phyloP scores from a whole-genome alignment of 192 early-diverging fungal genomes.

The Kappamyces sp. region DNA sequence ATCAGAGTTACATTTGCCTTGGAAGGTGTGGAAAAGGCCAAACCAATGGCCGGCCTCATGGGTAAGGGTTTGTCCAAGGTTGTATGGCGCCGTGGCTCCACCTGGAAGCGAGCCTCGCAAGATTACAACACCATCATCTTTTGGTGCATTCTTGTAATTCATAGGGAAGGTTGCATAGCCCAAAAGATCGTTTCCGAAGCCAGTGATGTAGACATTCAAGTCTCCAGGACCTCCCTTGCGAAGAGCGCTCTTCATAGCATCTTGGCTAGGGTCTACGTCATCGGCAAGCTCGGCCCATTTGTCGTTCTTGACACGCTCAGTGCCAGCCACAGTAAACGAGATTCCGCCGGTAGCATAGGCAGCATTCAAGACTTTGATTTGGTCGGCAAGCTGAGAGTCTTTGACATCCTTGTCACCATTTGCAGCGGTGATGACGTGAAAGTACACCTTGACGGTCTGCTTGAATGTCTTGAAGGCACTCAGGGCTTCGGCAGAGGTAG shows the following conservation, averaged over 20 bases:
- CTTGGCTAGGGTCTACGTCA: neutral
- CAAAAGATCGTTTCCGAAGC: too few relatives aligned
- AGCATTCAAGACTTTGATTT: neutral
- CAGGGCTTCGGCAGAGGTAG: too few relatives aligned
- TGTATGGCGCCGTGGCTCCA: too few relatives aligned
- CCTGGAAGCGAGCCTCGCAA: too few relatives aligned
- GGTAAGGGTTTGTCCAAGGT: too few relatives aligned
- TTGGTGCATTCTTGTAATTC: too few relatives aligned
- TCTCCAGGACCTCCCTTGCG: neutral
- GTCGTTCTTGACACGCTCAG: neutral
- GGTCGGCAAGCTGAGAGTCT: neutral
- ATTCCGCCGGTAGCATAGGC: neutral
- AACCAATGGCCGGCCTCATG: too few relatives aligned
- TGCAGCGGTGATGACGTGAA: neutral
- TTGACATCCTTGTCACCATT: neutral
- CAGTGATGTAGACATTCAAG: neutral
- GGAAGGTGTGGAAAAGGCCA: too few relatives aligned
- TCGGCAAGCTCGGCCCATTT: neutral
- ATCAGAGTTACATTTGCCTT: too few relatives aligned
- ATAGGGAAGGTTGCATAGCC: too few relatives aligned
- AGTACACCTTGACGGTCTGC: neutral
- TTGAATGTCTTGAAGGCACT: too few relatives aligned
- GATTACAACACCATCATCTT: too few relatives aligned
- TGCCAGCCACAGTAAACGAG: neutral
- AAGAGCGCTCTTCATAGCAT: neutral